A percentile compares a stretch with the other conserved stretches of the same genome.
Conservation (phyloP, 2,329 filamentous ascomycete genomes). For the Bipolaris bicolor region DNA sequence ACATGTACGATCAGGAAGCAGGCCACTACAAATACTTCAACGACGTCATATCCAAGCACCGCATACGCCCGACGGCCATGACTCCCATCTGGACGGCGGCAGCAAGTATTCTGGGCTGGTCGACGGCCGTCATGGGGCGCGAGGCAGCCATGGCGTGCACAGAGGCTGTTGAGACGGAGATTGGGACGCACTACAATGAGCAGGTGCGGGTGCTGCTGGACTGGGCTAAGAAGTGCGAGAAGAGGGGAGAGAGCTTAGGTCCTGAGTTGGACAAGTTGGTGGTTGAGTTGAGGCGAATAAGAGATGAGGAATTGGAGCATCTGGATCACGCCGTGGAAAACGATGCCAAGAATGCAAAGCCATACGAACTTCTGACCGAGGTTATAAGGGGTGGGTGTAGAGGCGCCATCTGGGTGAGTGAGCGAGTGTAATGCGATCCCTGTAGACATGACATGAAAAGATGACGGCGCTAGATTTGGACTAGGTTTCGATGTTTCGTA, state of each 20-base stretch:
- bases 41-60: constrained; percentile 78
- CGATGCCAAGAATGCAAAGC: constrained; percentile 86
- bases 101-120: constrained; percentile 84
- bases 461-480: not conserved
- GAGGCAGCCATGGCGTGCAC: constrained; percentile 99
- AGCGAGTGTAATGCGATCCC: constrained; percentile 54
- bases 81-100: constrained; percentile 87
- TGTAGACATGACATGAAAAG: not conserved
- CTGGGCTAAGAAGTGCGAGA: constrained; percentile 79
- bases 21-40: constrained; percentile 89
- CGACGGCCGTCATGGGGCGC: constrained; percentile 83
- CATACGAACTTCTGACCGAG: constrained; percentile 86
- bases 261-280: constrained; percentile 77
- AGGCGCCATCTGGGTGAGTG: constrained; percentile 90
- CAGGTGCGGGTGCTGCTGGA: constrained; percentile 83
- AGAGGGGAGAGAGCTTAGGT: constrained; percentile 78
- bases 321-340: constrained; percentile 93
- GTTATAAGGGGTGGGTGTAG: constrained; percentile 89
- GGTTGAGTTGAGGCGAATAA: constrained; percentile 76
- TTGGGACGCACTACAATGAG: constrained; percentile 92
- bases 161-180: constrained; percentile 97
- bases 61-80: constrained; percentile 88
- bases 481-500: not conserved
- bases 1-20: constrained; percentile 98
- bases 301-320: constrained; percentile 97